These are phyloP conservation scores for Kandelia obovata DNA, from an alignment of 345 rosid genomes.

Conservation along the genomic window DNA sequence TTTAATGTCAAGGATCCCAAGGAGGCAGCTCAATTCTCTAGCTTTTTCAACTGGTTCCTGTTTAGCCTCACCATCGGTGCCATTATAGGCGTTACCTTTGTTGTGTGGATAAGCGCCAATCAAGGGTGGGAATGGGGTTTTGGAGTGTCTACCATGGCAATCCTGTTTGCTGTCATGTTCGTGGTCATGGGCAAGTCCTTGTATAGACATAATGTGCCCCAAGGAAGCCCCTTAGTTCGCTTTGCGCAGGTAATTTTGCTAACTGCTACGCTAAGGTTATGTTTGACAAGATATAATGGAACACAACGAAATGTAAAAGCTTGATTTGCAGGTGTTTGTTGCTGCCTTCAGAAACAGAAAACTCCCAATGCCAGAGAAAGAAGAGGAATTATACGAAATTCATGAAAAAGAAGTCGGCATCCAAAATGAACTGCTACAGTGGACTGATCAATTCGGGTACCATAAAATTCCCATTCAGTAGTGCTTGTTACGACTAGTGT, in stretches of 20 bases:
- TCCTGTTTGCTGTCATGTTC: slow-evolving; percentile 29
- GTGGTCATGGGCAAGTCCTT: slow-evolving; percentile 46
- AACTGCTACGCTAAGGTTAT: too few relatives aligned
- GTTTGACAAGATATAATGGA: too few relatives aligned
- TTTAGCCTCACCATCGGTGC: slow-evolving; percentile 47
- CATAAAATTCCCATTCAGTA: neutral
- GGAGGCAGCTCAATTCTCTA: slow-evolving; percentile 40
- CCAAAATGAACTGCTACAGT: slow-evolving; percentile 34
- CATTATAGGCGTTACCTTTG: slow-evolving; percentile 44
- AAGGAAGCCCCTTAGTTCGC: slow-evolving; percentile 48
- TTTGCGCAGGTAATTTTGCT: slow-evolving; percentile 38
- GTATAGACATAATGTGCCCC: slow-evolving; percentile 43
- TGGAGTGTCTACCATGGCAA: slow-evolving; percentile 30
- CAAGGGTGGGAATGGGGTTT: slow-evolving; percentile 58
- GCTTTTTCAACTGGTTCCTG: slow-evolving; percentile 67
- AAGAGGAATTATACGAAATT: slow-evolving; percentile 44
- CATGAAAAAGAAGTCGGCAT: slow-evolving; percentile 36
- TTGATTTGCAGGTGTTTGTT: slow-evolving; percentile 39
- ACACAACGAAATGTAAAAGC: too few relatives aligned
- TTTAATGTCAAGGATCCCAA: slow-evolving; percentile 46
- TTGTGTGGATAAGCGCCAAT: slow-evolving; percentile 50
- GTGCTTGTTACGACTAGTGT: neutral
- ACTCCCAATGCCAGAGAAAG: slow-evolving; percentile 39
- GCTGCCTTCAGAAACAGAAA: slow-evolving; percentile 39
- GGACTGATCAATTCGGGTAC: slow-evolving; percentile 57